Evolutionary conservation across 352 stramenopile species (phyloP).

Genomic region (Thalassiosira hispida): DNA sequence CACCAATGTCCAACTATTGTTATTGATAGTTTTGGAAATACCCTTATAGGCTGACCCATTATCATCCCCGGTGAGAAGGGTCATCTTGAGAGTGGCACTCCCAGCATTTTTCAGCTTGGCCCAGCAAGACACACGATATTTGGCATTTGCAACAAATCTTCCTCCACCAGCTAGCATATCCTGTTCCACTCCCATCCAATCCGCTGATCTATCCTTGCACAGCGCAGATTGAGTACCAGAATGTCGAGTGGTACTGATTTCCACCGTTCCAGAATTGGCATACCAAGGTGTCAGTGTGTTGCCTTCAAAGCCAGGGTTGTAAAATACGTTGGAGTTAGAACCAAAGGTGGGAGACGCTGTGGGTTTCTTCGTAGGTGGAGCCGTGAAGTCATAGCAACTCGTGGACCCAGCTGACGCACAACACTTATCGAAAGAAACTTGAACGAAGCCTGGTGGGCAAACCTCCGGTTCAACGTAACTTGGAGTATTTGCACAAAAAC

Average conservation of each 20-base stretch:
- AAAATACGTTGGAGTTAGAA: constrained; percentile 14
- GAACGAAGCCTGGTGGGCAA: constrained; percentile 13
- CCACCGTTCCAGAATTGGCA: constrained; percentile 25
- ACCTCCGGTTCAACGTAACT: constrained; percentile 26
- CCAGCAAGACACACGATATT: constrained; percentile 33
- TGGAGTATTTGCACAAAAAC: constrained; percentile 30
- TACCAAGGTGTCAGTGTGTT: constrained; percentile 20
- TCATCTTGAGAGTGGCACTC: constrained; percentile 14
- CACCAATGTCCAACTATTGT: constrained; percentile 24
- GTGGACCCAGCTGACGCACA: constrained; percentile 4
- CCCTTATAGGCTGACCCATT: constrained; percentile 1
- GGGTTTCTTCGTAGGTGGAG: constrained; percentile 8
- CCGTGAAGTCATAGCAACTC: not conserved
- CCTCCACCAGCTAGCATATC: constrained; percentile 11
- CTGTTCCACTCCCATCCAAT: constrained; percentile 27
- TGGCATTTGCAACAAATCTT: constrained; percentile 5
- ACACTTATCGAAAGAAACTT: constrained; percentile 23
- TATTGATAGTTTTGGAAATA: constrained; percentile 17
- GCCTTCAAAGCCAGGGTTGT: constrained; percentile 29
- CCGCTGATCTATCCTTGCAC: constrained; percentile 9
- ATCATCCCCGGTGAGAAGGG: constrained; percentile 25
- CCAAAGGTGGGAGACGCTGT: constrained; percentile 31
- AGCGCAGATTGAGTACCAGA: constrained; percentile 30
- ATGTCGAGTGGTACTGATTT: constrained; percentile 18
- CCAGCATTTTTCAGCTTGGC: constrained; percentile 31